Evolutionary conservation across 1,284 basidiomycete genomes (phyloP).

Genomic region (Hemileia vastatrix): DNA sequence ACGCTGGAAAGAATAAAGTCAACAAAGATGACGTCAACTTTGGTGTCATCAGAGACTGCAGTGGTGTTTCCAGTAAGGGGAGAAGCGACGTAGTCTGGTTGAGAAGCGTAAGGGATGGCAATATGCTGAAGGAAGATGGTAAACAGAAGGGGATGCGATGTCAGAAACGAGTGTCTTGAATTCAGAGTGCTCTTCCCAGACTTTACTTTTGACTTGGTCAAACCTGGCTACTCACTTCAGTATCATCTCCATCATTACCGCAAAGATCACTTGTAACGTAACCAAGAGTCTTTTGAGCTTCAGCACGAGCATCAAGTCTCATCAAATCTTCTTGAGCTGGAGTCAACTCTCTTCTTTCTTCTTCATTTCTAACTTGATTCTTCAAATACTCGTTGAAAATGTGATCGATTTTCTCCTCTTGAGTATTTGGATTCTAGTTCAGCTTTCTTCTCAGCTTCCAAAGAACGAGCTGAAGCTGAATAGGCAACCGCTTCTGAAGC

Average conservation of each 20-base stretch:
- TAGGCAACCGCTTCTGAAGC: background rate
- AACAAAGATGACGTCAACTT: conserved; percentile 26
- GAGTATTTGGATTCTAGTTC: conserved; percentile 15
- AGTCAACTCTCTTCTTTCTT: background rate
- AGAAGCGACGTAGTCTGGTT: conserved; percentile 39
- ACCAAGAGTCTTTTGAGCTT: conserved; percentile 31
- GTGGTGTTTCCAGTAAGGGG: conserved; percentile 24
- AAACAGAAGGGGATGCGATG: background rate
- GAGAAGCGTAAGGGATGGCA: conserved; percentile 30
- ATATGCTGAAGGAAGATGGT: conserved; percentile 12
- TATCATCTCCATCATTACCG: conserved; percentile 13
- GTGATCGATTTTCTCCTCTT: conserved; percentile 12
- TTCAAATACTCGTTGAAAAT: conserved; percentile 21
- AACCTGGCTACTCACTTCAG: conserved; percentile 1
- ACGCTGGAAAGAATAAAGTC: conserved; percentile 22
- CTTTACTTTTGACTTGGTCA: background rate
- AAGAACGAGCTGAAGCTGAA: background rate
- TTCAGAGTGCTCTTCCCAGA: background rate
- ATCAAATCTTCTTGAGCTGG: conserved; percentile 21
- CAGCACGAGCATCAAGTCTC: conserved; percentile 30
- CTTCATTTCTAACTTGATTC: background rate
- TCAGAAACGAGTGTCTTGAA: background rate
- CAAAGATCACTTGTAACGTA: conserved; percentile 41
- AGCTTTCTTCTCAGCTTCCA: conserved; percentile 11
- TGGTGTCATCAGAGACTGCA: conserved; percentile 13